Base-by-base conservation (phyloP, 75 land plant species). In the Pseudotsuga menziesii region DNA sequence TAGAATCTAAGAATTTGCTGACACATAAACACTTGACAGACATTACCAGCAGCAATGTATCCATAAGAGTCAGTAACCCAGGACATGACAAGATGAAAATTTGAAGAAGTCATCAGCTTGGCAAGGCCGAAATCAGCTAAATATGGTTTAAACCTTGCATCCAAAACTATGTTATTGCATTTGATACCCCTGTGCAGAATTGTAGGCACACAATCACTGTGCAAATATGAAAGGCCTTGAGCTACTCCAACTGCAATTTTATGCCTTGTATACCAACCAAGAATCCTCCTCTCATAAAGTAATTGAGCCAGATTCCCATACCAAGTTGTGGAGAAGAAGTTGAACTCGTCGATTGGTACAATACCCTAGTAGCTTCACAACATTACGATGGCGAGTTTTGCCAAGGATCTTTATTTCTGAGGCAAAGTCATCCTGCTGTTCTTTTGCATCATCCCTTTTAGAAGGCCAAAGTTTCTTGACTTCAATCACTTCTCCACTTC, bases 21-120 rank as follows among this genome's bases (percentile, higher is more conserved):
- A 41, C 44, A 41, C 44, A 5, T 41, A 41, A 41, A 41, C 44
- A 41, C 44, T 41, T 0, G 5, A 41, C 3, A 41, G 44, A 41
- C 44, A 41, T 41, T 41, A 81, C 97, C 94, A 83, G 94, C 94
- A 25, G 97, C 97, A 73, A 94, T 94, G 77, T 94, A 91, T 3
- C 92, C 97, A 79, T 94, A 91, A n/a, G 97, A 94, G 5, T 94
- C 97, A 26, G 94, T 92, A 20, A 95, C 87, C 78, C 91, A 83
- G 41, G 93, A 92, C 87, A 87, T 87, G 3, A 91, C 89, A 66
- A 89, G 90, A 13, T 81, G 88, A 41, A 79, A 84, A 74, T 86
- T 87, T 2, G 92, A 82, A 12, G 90, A 73, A 70, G 75, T 82
- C 89, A 93, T 86, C 78, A 95, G 74, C 85, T 93, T 95, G 59